phyloP scores from a whole-genome alignment of 805 yeast species.

The Wickerhamomyces chaumierensis region DNA sequence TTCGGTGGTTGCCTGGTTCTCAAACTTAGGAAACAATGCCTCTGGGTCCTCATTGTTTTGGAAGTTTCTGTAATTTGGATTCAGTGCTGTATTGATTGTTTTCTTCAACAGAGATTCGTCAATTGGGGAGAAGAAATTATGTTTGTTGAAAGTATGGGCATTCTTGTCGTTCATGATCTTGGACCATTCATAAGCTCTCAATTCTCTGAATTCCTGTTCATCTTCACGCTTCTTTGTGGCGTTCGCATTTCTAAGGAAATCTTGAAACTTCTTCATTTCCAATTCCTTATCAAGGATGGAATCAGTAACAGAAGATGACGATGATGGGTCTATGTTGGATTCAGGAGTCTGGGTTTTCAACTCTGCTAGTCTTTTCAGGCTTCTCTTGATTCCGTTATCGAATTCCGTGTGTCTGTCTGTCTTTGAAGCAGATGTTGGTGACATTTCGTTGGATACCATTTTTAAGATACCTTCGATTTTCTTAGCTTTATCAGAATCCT shows the following conservation, averaged over 20 bases:
- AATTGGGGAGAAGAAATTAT: constrained; percentile 30
- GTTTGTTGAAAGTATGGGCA: constrained; percentile 27
- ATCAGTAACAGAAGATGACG: not conserved
- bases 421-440: not conserved
- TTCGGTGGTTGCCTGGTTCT: constrained; percentile 1
- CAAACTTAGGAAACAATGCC: constrained; percentile 13
- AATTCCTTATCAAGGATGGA: constrained; percentile 2
- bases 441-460: constrained; percentile 5
- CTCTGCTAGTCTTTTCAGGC: constrained; percentile 2
- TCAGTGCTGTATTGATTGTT: constrained; percentile 5
- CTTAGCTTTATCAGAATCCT: not conserved
- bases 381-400: constrained; percentile 1
- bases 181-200: constrained; percentile 33
- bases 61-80: constrained; percentile 8
- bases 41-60: constrained; percentile 2
- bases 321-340: constrained; percentile 1
- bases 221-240: constrained; percentile 26
- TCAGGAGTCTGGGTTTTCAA: constrained; percentile 1
- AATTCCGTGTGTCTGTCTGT: not conserved
- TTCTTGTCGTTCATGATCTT: constrained; percentile 19
- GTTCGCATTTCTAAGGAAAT: constrained; percentile 32
- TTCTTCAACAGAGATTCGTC: constrained; percentile 7
- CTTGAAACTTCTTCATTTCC: constrained; percentile 23
- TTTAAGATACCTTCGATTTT: constrained; percentile 3
- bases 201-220: constrained; percentile 34